A percentile compares a stretch with the other conserved stretches of the same genome.
phyloP scores from a whole-genome alignment of 1,139 yeast species.

The Blastobotrys malaysiensis region DNA sequence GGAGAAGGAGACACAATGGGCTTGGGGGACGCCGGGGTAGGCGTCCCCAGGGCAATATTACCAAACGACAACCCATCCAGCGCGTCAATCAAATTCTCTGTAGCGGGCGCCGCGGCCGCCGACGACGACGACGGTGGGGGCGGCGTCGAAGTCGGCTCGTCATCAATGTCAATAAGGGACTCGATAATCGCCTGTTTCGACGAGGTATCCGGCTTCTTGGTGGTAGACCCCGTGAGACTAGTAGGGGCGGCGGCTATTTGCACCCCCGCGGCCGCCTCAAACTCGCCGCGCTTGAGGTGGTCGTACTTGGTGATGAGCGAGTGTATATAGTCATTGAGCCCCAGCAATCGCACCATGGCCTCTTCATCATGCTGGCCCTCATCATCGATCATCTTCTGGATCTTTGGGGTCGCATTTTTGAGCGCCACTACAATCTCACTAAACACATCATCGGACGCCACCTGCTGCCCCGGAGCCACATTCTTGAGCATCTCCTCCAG shows the following conservation, averaged over 20 bases:
- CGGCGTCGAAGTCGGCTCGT: conserved; percentile 42
- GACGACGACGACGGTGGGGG: conserved; percentile 8
- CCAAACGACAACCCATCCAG: conserved; percentile 57
- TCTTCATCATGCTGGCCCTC: conserved; percentile 48
- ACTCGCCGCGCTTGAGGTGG: conserved; percentile 59
- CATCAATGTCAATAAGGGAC: conserved; percentile 77
- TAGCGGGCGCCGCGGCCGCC: conserved; percentile 35
- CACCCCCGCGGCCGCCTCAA: conserved; percentile 54
- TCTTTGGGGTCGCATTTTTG: conserved; percentile 81
- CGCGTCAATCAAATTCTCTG: conserved; percentile 59
- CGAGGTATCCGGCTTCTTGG: conserved; percentile 37
- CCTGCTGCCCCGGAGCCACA: conserved; percentile 41
- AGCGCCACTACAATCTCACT: conserved; percentile 73
- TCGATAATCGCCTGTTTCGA: conserved; percentile 31
- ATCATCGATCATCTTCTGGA: conserved; percentile 79
- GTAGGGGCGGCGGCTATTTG: conserved; percentile 34
- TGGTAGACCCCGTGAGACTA: conserved; percentile 35
- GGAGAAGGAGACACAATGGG: conserved; percentile 15
- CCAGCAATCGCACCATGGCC: conserved; percentile 59
- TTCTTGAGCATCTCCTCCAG: conserved; percentile 81
- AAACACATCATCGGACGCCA: conserved; percentile 49
- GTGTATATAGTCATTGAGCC: conserved; percentile 73
- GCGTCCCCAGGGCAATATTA: conserved; percentile 35
- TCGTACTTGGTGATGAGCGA: conserved; percentile 63
- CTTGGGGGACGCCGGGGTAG: conserved; percentile 9